Base-by-base conservation (phyloP, 2,329 filamentous ascomycete species). In the Pseudogymnoascus sp. region DNA sequence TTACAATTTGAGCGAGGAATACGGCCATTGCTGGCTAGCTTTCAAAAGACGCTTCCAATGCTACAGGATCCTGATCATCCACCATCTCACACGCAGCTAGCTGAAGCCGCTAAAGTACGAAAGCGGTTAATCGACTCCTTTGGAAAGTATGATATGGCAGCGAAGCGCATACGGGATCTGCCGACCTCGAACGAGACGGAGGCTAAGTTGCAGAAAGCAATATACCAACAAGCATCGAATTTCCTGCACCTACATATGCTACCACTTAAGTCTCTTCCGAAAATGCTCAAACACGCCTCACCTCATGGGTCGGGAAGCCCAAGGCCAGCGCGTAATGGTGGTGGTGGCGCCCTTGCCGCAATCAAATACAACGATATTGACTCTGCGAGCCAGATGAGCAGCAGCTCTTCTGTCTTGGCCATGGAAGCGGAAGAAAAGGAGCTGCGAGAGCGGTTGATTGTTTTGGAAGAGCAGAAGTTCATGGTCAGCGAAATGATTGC, bases 171-270 rank as follows among this genome's bases (percentile, higher is more conserved):
- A 62, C 79, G 87, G 43, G 85, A 89, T 68, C 72, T 90, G 8
- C 83, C 84, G 6, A 86, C 83, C 2, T 73, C 80, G n/a, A 87
- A 81, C 30, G 77, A 79, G 0, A 84, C 85, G 0, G 86, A 90
- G 68, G 73, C 80, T 61, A 79, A 79, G 61, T 75, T 90, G 3
- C 87, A 90, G 70, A 86, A 82, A 69, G 82, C 85, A 2, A 82
- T 90, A 25, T 86, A 89, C 64, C 80, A 85, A 65, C 85, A 89
- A 74, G 84, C 86, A 4, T 83, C 81, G 60, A 85, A 80, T 67
- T 90, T 90, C 67, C 74, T 90, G 12, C 86, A 88, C 65, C 75
- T 88, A 0, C 85, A 90, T 66, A 90, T 90, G 87, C 78, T 90
- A n/a, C 87, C 87, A 0, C 74, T 90, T 11, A 88, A 83, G 70